Evolutionary conservation across 805 yeast genomes (phyloP).

Genomic region (Saccharomycopsis vini): DNA sequence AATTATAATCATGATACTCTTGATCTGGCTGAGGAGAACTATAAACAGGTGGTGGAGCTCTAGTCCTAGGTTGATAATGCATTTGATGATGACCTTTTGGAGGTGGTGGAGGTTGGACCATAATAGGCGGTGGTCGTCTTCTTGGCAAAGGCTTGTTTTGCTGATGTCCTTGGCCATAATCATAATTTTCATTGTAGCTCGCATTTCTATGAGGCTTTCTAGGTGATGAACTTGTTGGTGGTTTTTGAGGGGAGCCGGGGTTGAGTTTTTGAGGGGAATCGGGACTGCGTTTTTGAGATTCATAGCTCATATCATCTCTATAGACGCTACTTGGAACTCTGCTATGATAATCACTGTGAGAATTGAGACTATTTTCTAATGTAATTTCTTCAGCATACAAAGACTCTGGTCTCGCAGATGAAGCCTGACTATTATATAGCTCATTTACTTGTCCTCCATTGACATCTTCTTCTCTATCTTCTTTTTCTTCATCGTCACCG

Average conservation of each 20-base stretch:
- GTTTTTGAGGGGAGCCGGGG: slow-evolving; percentile 11
- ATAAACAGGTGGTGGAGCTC: slow-evolving; percentile 1
- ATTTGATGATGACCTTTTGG: not conserved
- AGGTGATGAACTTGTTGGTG: slow-evolving; percentile 9
- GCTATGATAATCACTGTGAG: not conserved
- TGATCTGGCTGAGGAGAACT: slow-evolving; percentile 19
- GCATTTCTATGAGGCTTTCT: too few relatives aligned
- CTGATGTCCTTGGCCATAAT: not conserved
- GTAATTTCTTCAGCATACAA: not conserved
- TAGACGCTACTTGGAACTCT: too few relatives aligned
- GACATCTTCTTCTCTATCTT: slow-evolving; percentile 1
- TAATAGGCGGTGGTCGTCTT: slow-evolving; percentile 14
- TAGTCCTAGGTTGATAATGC: slow-evolving; percentile 4
- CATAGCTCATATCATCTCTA: not conserved
- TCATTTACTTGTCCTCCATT: not conserved
- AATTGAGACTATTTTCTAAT: not conserved
- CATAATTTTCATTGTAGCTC: not conserved
- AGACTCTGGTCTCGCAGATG: slow-evolving; percentile 6
- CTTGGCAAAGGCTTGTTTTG: not conserved
- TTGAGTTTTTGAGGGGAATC: not conserved
- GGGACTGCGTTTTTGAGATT: too few relatives aligned
- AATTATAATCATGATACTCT: slow-evolving; percentile 6
- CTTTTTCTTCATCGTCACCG: slow-evolving; percentile 3
- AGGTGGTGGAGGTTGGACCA: not conserved
- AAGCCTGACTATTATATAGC: slow-evolving; percentile 3